Conservation (phyloP, 495 filamentous ascomycete species). For the Neurospora sp. region DNA sequence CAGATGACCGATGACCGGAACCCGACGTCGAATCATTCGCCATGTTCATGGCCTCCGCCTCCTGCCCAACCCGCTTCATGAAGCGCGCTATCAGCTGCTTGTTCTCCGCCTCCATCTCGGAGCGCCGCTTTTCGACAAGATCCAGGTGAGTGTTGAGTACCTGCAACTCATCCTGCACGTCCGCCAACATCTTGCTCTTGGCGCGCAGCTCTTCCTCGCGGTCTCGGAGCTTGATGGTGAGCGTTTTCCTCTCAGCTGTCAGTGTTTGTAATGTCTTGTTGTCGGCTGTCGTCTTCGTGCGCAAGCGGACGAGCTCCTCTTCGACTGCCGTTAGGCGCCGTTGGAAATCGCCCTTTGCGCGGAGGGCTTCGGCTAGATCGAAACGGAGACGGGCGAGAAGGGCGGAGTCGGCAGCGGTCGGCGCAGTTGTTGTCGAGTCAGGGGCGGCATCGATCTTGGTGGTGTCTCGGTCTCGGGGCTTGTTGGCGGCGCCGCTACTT, state of each 20-base stretch:
- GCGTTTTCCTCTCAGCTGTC: constrained; percentile 47
- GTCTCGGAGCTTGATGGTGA: constrained; percentile 59
- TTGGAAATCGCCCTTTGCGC: constrained; percentile 57
- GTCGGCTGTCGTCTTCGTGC: constrained; percentile 44
- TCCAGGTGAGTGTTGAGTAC: constrained; percentile 80
- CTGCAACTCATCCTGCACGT: constrained; percentile 85
- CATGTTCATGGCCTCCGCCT: constrained; percentile 83
- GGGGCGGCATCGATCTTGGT: constrained; percentile 6
- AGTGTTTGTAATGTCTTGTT: constrained; percentile 48
- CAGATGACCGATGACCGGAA: neutral
- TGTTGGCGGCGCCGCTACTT: constrained; percentile 6
- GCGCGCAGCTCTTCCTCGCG: constrained; percentile 74
- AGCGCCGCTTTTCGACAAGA: constrained; percentile 61
- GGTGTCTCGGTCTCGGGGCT: neutral
- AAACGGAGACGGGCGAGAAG: constrained; percentile 41
- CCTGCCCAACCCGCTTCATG: constrained; percentile 77
- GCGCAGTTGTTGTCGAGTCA: constrained; percentile 7
- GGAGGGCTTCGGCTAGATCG: constrained; percentile 66
- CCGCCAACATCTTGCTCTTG: constrained; percentile 73
- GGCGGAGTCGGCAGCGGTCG: constrained; percentile 19
- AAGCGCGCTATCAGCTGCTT: constrained; percentile 79
- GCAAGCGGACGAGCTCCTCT: constrained; percentile 50
- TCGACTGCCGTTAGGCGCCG: constrained; percentile 47
- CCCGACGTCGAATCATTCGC: constrained; percentile 24
- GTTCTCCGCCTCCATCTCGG: constrained; percentile 69